A percentile compares a stretch with the other conserved stretches of the same genome.
These are phyloP conservation scores for Yamadazyma mexicana DNA, from an alignment of 1,139 yeast species.

Conservation along the genomic window DNA sequence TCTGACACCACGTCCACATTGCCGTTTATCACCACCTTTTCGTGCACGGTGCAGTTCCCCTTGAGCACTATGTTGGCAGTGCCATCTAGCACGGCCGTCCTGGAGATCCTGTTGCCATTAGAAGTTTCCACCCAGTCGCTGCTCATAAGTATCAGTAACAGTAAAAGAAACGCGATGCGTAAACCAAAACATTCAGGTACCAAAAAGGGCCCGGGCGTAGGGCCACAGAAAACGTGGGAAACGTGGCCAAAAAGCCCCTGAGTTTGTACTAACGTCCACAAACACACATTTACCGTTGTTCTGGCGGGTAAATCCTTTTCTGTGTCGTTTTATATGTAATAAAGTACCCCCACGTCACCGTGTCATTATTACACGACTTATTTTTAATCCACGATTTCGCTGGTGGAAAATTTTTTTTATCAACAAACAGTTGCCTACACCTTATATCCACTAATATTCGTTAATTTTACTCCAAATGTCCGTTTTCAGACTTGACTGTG, in stretches of 20 bases:
- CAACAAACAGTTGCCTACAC: not conserved
- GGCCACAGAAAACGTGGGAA: not conserved
- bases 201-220: too few species aligned
- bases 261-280: not conserved
- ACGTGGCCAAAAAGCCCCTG: not conserved
- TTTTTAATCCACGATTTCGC: slow-evolving; percentile 2
- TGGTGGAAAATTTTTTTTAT: not conserved
- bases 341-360: too few species aligned
- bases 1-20: slow-evolving; percentile 31
- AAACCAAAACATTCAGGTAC: too few species aligned
- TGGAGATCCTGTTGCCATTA: slow-evolving; percentile 59
- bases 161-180: not conserved
- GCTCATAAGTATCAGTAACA: too few species aligned
- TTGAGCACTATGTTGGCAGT: slow-evolving; percentile 27
- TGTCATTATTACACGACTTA: not conserved
- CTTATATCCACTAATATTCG: too few species aligned
- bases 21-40: slow-evolving; percentile 36
- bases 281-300: too few species aligned
- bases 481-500: slow-evolving; percentile 50
- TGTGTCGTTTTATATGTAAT: too few species aligned
- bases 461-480: too few species aligned
- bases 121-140: slow-evolving; percentile 42
- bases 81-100: slow-evolving; percentile 35
- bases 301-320: too few species aligned
- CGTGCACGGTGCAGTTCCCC: slow-evolving; percentile 35